Conservation (phyloP, 768 basidiomycete species). For the Mycena vitilis region DNA sequence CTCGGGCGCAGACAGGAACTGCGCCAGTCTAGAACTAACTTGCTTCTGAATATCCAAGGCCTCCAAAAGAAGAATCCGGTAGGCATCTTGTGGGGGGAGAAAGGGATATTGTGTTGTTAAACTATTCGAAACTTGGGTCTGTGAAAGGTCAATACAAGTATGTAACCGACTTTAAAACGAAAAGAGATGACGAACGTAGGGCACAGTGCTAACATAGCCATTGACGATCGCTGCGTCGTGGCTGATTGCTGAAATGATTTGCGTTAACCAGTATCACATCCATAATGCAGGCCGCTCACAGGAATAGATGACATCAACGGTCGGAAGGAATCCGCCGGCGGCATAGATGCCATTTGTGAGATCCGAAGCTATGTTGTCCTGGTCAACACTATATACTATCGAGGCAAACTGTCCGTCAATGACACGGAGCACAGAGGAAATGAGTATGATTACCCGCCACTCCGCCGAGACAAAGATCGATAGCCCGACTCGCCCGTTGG, state of each 20-base stretch:
- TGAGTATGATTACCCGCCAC: not conserved
- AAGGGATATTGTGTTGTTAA: too few species aligned
- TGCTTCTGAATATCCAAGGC: not conserved
- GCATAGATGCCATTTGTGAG: not conserved
- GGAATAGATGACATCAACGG: not conserved
- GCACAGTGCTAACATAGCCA: too few species aligned
- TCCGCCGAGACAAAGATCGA: constrained; percentile 1
- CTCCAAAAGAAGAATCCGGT: not conserved
- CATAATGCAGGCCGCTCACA: too few species aligned
- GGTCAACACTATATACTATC: not conserved
- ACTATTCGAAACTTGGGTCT: too few species aligned
- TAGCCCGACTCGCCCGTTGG: not conserved
- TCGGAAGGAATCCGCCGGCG: not conserved
- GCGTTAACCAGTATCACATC: too few species aligned
- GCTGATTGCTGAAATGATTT: too few species aligned
- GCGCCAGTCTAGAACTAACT: not conserved
- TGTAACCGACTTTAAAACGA: too few species aligned
- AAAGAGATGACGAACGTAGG: too few species aligned
- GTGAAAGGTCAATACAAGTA: too few species aligned
- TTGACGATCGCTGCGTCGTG: constrained; percentile 6
- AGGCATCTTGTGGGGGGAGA: not conserved
- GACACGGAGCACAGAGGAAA: too few species aligned
- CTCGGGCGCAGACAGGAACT: not conserved
- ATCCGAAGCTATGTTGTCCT: not conserved
- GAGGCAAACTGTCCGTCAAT: too few species aligned